A percentile compares a stretch with the other conserved stretches of the same genome.
These are phyloP conservation scores for Aspergillus fumigatus DNA, from an alignment of 2,329 filamentous ascomycete species.

Conservation along the genomic window DNA sequence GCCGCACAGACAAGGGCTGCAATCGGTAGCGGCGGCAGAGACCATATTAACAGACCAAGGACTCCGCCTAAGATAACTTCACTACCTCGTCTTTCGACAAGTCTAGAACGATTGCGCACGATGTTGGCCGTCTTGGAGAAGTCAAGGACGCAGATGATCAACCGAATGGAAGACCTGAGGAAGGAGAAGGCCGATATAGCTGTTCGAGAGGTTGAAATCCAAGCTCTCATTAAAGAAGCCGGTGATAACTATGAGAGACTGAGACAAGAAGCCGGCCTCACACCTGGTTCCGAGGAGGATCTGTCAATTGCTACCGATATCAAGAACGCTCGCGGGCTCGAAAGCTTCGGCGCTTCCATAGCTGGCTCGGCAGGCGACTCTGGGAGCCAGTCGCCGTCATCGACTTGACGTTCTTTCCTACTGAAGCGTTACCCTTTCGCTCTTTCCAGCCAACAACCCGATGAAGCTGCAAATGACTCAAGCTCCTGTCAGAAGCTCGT, in stretches of 20 bases:
- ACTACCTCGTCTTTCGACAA: slow-evolving; percentile 67
- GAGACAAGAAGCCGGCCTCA: slow-evolving; percentile 40
- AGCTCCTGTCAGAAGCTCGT: background rate
- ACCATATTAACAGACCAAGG: slow-evolving; percentile 38
- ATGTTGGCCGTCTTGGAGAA: slow-evolving; percentile 61
- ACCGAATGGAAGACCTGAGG: slow-evolving; percentile 61
- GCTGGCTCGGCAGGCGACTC: slow-evolving; percentile 22
- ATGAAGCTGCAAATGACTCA: background rate
- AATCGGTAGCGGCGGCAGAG: slow-evolving; percentile 54
- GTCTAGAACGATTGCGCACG: slow-evolving; percentile 59
- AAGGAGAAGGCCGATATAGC: slow-evolving; percentile 65
- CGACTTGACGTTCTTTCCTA: background rate
- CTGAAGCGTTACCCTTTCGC: background rate
- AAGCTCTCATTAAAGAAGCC: slow-evolving; percentile 73
- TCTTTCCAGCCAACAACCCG: slow-evolving; percentile 7
- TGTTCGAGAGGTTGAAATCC: slow-evolving; percentile 71
- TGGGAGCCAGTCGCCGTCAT: slow-evolving; percentile 17
- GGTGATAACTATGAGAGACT: slow-evolving; percentile 65
- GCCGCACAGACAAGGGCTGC: slow-evolving; percentile 79
- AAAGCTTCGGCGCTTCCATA: slow-evolving; percentile 34
- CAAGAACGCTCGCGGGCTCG: slow-evolving; percentile 33
- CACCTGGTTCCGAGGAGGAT: slow-evolving; percentile 21
- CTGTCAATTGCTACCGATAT: slow-evolving; percentile 22
- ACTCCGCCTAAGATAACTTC: slow-evolving; percentile 72
- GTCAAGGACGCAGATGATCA: slow-evolving; percentile 56